A percentile compares a stretch with the other conserved stretches of the same genome.
These are phyloP conservation scores for Zygotorulaspora mrakii DNA, from an alignment of 1,139 yeast species.

Conservation along the genomic window DNA sequence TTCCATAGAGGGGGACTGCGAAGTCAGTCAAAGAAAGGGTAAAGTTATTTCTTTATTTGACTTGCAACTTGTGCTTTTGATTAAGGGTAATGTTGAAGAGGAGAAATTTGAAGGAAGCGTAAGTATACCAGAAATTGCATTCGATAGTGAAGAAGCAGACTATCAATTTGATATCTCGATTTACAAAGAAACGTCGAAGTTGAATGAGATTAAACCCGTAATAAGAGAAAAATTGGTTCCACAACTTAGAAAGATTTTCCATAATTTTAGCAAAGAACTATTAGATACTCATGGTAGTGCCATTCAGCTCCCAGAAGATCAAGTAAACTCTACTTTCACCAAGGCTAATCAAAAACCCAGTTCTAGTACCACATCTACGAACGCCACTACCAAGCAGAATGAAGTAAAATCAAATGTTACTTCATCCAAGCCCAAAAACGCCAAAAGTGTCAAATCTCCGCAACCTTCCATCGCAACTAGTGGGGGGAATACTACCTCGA, in stretches of 20 bases:
- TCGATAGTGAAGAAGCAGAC: conserved; percentile 81
- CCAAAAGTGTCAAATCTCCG: no score
- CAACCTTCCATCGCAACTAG: conserved; percentile 37
- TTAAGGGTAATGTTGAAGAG: conserved; percentile 47
- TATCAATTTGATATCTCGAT: conserved; percentile 75
- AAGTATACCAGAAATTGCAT: conserved; percentile 88
- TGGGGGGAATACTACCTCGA: conserved; percentile 61
- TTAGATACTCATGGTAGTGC: conserved; percentile 75
- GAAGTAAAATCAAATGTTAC: conserved; percentile 17
- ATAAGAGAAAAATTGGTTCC: conserved; percentile 67
- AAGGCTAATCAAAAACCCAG: conserved; percentile 54
- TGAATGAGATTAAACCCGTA: conserved; percentile 49
- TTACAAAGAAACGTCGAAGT: conserved; percentile 53
- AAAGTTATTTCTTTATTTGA: conserved; percentile 91
- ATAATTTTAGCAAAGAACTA: conserved; percentile 71
- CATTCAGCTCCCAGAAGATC: conserved; percentile 71
- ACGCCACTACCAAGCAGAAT: conserved; percentile 18
- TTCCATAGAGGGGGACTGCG: conserved; percentile 89
- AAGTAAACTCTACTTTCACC: conserved; percentile 66
- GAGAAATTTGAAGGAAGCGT: conserved; percentile 59
- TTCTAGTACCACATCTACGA: conserved; percentile 30
- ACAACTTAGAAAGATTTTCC: conserved; percentile 55
- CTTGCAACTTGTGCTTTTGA: conserved; percentile 60
- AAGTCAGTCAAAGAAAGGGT: conserved; percentile 94
- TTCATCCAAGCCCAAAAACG: conserved; percentile 17